phyloP scores from a whole-genome alignment of 768 basidiomycete species.

The Lyophyllum atratum region DNA sequence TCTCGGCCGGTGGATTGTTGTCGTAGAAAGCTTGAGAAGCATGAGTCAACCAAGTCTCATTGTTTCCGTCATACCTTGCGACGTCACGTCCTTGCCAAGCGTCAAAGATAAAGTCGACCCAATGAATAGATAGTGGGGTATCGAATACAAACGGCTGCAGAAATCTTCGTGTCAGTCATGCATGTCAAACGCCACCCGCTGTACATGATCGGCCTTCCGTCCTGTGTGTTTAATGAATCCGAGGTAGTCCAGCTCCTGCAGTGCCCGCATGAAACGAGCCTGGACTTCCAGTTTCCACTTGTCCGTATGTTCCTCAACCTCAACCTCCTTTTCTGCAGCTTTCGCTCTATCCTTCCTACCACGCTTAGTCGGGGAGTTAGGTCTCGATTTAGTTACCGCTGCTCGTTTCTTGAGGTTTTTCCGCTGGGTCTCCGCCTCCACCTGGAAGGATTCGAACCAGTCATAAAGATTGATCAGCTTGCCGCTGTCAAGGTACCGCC shows the following conservation, averaged over 20 bases:
- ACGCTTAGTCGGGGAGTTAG: constrained; percentile 17
- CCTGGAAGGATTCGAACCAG: constrained; percentile 80
- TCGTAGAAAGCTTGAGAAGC: no score
- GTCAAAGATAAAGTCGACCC: no score
- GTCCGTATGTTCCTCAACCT: constrained; percentile 37
- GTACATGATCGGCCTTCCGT: constrained; percentile 75
- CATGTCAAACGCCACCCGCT: constrained; percentile 66
- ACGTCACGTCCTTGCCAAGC: no score
- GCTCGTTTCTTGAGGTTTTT: constrained; percentile 21
- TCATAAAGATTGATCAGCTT: constrained; percentile 87
- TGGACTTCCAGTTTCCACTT: constrained; percentile 65
- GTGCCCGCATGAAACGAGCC: constrained; percentile 74
- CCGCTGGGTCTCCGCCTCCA: constrained; percentile 65
- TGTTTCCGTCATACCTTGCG: no score
- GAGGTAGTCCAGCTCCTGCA: constrained; percentile 82
- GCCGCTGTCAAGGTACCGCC: constrained; percentile 76
- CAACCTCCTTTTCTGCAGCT: constrained; percentile 33
- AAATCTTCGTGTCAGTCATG: constrained; percentile 22
- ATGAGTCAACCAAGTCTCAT: no score
- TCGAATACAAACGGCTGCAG: neutral
- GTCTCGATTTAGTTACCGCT: constrained; percentile 2
- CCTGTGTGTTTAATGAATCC: constrained; percentile 82
- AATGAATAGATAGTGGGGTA: no score
- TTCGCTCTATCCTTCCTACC: constrained; percentile 18
- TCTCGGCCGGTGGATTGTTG: no score